Evolutionary conservation across 148 eudicot genomes (phyloP).

Genomic region (Fallopia convolvulus): DNA sequence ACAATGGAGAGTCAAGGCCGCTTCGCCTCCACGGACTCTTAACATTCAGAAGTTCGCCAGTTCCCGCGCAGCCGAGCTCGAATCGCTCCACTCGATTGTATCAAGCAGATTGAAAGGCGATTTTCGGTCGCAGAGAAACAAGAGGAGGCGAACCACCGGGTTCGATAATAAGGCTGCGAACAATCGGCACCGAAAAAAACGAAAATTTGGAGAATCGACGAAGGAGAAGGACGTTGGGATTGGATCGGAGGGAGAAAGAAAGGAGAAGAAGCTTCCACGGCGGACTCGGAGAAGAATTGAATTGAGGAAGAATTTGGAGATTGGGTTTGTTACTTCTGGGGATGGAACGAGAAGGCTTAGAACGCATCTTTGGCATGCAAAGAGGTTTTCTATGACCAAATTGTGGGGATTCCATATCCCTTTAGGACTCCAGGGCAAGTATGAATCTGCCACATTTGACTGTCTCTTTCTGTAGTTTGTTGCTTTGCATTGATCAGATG

Average conservation of each 20-base stretch:
- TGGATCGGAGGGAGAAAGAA: conserved; percentile 8
- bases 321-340: conserved; percentile 47
- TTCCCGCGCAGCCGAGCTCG: conserved; percentile 61
- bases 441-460: neutral
- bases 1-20: conserved; percentile 8
- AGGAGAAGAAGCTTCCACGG: conserved; percentile 36
- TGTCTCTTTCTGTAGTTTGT: neutral
- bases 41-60: conserved; percentile 56
- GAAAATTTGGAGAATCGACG: conserved; percentile 7
- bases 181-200: conserved; percentile 21
- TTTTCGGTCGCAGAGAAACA: conserved; percentile 58
- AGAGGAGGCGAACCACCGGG: conserved; percentile 78
- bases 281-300: conserved; percentile 61
- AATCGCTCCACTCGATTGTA: conserved; percentile 58
- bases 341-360: conserved; percentile 83
- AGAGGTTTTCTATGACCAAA: conserved; percentile 67
- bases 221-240: neutral
- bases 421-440: conserved; percentile 76
- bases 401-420: conserved; percentile 82
- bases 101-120: conserved; percentile 47
- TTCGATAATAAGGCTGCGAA: conserved; percentile 26
- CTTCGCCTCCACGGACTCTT: conserved; percentile 43
- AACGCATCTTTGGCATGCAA: conserved; percentile 90
- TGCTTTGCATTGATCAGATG: neutral
- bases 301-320: conserved; percentile 42